These are phyloP conservation scores for Carex parvula DNA, from an alignment of 176 grass and related monocot species.

Conservation along the genomic window DNA sequence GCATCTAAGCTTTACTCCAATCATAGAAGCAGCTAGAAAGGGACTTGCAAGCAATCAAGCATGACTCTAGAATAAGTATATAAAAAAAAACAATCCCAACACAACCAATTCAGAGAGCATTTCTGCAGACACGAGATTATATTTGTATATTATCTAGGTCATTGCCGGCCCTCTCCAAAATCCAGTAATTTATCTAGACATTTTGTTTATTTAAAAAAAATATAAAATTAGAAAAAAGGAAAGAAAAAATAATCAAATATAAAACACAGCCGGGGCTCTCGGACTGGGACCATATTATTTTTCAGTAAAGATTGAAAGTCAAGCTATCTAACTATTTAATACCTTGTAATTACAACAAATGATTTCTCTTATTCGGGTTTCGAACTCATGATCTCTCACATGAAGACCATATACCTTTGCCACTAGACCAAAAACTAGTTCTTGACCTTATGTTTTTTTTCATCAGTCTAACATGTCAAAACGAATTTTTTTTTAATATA, in stretches of 20 bases:
- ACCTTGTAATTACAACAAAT: too few species aligned
- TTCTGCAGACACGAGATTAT: background rate
- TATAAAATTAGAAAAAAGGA: background rate
- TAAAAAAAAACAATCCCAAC: background rate
- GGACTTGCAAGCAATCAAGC: background rate
- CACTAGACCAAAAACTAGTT: too few species aligned
- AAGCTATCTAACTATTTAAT: too few species aligned
- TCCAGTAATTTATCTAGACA: background rate
- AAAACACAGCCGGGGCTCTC: background rate
- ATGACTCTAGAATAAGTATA: background rate
- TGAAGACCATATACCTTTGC: too few species aligned
- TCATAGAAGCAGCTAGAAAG: background rate
- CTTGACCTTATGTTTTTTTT: background rate
- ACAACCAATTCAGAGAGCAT: background rate
- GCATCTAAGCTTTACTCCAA: too few species aligned
- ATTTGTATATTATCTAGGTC: background rate
- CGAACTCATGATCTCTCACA: too few species aligned
- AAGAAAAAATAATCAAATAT: background rate
- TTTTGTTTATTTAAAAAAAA: background rate
- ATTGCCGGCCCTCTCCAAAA: background rate
- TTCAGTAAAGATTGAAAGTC: too few species aligned
- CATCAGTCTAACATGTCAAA: background rate
- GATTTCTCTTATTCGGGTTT: too few species aligned
- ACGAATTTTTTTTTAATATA: background rate
- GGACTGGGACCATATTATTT: background rate